Evolutionary conservation across 2,329 filamentous ascomycete species (phyloP).

Genomic region (Trichophyton benhamiae): DNA sequence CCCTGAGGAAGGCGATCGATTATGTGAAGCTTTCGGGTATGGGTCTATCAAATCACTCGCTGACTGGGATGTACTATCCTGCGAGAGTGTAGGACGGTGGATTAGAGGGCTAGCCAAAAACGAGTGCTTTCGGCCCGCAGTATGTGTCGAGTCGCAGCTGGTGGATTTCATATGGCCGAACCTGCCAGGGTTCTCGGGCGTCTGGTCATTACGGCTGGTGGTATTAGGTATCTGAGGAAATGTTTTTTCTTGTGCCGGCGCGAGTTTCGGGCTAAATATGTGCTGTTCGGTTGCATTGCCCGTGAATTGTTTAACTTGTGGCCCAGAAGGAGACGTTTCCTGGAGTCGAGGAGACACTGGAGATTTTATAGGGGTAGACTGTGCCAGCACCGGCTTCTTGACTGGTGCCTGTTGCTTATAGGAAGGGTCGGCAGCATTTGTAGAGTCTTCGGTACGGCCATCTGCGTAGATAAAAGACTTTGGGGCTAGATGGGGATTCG

Average conservation of each 20-base stretch:
- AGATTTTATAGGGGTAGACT: slow-evolving; percentile 3
- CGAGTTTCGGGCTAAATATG: slow-evolving; percentile 16
- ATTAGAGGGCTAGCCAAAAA: slow-evolving; percentile 7
- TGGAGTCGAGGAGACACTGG: slow-evolving; percentile 9
- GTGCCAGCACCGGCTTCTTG: not conserved
- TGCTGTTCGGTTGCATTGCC: slow-evolving; percentile 15
- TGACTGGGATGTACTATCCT: not conserved
- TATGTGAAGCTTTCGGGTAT: slow-evolving; percentile 5
- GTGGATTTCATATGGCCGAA: slow-evolving; percentile 13
- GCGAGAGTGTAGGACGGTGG: not conserved
- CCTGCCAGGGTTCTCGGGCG: not conserved
- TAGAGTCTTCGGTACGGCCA: slow-evolving; percentile 19
- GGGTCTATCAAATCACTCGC: not conserved
- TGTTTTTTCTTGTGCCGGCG: not conserved
- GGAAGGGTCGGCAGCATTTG: not conserved
- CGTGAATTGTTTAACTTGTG: slow-evolving; percentile 23
- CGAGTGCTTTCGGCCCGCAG: slow-evolving; percentile 4
- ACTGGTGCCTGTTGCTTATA: not conserved
- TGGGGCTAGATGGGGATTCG: slow-evolving; percentile 16
- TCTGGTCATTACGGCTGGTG: not conserved
- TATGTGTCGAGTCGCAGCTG: slow-evolving; percentile 13
- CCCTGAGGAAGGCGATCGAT: slow-evolving; percentile 7
- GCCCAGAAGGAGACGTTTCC: slow-evolving; percentile 15
- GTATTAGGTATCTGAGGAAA: not conserved
- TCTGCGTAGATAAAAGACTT: slow-evolving; percentile 29